Conservation (phyloP, 2,329 filamentous ascomycete species). For the Ophiostoma angusticollis region DNA sequence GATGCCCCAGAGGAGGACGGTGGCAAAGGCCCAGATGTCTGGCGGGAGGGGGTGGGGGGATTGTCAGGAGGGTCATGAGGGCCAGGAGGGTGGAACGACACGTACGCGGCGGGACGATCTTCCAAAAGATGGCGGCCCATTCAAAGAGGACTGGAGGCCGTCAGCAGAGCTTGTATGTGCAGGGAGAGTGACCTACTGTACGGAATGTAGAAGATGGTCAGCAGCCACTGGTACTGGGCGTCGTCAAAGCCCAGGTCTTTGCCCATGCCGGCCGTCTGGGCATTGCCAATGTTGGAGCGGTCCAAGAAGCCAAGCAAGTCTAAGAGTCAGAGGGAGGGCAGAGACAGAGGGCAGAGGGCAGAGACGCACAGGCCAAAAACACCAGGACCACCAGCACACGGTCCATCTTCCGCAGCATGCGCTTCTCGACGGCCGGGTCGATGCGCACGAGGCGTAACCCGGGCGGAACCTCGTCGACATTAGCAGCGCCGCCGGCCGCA, state of each 20-base stretch:
- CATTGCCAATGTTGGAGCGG: slow-evolving; percentile 18
- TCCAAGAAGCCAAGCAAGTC: slow-evolving; percentile 17
- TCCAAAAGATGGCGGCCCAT: slow-evolving; percentile 30
- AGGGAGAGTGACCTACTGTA: slow-evolving; percentile 22
- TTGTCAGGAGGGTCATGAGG: background rate
- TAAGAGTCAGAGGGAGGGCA: background rate
- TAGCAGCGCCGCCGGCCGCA: background rate
- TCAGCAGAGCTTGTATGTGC: background rate
- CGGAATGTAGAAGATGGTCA: slow-evolving; percentile 33
- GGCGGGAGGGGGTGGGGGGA: no score
- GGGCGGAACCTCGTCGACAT: background rate
- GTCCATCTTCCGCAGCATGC: slow-evolving; percentile 24
- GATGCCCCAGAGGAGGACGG: slow-evolving; percentile 19
- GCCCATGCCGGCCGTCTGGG: slow-evolving; percentile 17
- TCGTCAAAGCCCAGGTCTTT: slow-evolving; percentile 25
- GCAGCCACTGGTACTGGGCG: slow-evolving; percentile 28
- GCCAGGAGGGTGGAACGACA: background rate
- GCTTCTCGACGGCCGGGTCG: slow-evolving; percentile 20
- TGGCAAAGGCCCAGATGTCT: slow-evolving; percentile 19
- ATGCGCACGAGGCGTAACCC: slow-evolving; percentile 13
- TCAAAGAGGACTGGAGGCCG: slow-evolving; percentile 25
- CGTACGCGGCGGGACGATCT: slow-evolving; percentile 26
- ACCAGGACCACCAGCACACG: slow-evolving; percentile 20
- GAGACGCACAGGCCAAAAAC: slow-evolving; percentile 19
- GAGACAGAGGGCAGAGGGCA: background rate